phyloP scores from a whole-genome alignment of 805 yeast genomes.

The Pichia cabralensis region DNA sequence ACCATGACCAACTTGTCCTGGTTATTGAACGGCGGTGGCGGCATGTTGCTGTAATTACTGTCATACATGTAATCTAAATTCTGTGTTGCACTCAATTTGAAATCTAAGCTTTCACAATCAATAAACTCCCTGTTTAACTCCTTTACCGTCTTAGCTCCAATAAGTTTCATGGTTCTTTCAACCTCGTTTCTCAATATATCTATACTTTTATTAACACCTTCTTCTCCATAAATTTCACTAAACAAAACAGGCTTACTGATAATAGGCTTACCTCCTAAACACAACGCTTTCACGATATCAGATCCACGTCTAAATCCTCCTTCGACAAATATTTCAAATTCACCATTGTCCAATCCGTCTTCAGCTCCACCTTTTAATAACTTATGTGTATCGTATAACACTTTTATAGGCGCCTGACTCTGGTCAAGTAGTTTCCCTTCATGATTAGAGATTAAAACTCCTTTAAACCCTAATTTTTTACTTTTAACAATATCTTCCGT shows the following conservation, averaged over 20 bases:
- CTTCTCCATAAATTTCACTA: conserved; percentile 71
- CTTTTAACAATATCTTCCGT: conserved; percentile 57
- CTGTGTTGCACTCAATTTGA: conserved; percentile 36
- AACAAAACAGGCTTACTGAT: conserved; percentile 68
- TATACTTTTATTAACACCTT: conserved; percentile 57
- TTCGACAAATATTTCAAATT: conserved; percentile 43
- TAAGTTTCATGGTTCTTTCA: conserved; percentile 48
- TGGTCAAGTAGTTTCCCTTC: conserved; percentile 68
- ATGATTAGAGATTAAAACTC: conserved; percentile 61
- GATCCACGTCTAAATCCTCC: conserved; percentile 37
- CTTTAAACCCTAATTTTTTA: conserved; percentile 47
- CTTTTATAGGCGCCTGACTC: conserved; percentile 51
- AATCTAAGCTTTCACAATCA: conserved; percentile 54
- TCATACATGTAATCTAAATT: conserved; percentile 50
- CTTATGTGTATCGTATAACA: conserved; percentile 47
- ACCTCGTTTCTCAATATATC: conserved; percentile 50
- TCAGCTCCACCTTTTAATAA: conserved; percentile 16
- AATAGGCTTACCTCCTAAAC: conserved; percentile 45
- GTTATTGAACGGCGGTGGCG: conserved; percentile 19
- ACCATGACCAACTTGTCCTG: conserved; percentile 1
- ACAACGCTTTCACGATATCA: conserved; percentile 33
- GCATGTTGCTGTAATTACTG: conserved; percentile 28
- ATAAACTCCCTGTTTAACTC: conserved; percentile 32
- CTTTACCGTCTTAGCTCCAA: conserved; percentile 38
- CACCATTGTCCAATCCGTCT: conserved; percentile 32